Base-by-base conservation (phyloP, 2,329 filamentous ascomycete genomes). In the Xylogone sp. region DNA sequence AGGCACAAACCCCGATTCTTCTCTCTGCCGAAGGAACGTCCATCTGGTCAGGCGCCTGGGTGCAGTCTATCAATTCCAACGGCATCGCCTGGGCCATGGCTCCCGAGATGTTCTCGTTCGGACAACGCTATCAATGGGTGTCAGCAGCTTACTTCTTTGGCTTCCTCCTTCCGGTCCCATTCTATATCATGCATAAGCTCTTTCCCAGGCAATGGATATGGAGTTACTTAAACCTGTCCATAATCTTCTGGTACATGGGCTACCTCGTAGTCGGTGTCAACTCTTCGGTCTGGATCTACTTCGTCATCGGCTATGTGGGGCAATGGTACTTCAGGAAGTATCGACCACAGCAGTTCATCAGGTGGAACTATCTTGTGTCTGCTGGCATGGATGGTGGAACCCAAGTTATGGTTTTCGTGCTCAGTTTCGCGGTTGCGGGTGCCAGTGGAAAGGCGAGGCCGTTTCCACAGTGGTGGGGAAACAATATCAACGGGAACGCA, bases 1-100 rank as follows among this genome's bases (percentile, higher is more conserved):
- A 39, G 13, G 13, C 8, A 7, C 34, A 39, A 16, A 16, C 34
- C 5, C 34, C 70, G 1, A 70, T 74, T 43, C 61, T 76, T 1
- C 58, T 66, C 2, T 67, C 68, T 12, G 66, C 74, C 5, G 54
- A 73, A 50, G 74, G 72, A 7, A 71, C 65, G 29, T 72, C 71
- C 50, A 70, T 75, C 46, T 77, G 74, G 74, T 73, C 70, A 18
- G 74, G 75, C 3, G 68, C 73, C 34, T 69, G 71, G 39, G 64
- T 76, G 2, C 74, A 78, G 56, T 62, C 65, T 2, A 71, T 69
- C 65, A 45, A 45, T 18, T 21, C 43, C 18, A 21, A 6, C 16
- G 43, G 16, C 18, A 45, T 27, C 6, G 43, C 43, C 22, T 50
- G 22, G n/a, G 6, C 21, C 6, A 45, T 31, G 19, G 42, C 43